These are phyloP conservation scores for Trichosporon ovoides DNA, from an alignment of 1,284 basidiomycete genomes.

Conservation along the genomic window DNA sequence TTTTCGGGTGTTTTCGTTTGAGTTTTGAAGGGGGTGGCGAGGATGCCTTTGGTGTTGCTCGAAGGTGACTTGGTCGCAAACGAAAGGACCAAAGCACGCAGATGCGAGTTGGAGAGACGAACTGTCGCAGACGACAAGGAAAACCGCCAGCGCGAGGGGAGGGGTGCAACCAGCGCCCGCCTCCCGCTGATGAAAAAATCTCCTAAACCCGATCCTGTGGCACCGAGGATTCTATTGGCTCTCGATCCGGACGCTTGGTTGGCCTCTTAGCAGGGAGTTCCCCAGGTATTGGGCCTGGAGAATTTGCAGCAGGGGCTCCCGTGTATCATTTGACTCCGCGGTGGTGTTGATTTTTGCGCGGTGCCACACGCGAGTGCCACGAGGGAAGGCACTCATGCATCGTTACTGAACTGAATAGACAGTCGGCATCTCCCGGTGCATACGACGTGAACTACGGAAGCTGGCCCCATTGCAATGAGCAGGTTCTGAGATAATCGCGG, in stretches of 20 bases:
- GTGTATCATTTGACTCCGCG: conserved; percentile 3
- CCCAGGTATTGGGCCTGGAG: background rate
- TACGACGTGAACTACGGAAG: background rate
- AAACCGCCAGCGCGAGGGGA: conserved; percentile 1
- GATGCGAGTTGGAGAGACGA: conserved; percentile 8
- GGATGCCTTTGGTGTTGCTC: conserved; percentile 4
- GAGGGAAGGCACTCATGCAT: background rate
- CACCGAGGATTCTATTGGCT: conserved; percentile 1
- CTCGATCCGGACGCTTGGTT: background rate
- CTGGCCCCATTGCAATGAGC: too few relatives aligned
- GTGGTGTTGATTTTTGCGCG: background rate
- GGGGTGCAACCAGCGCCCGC: background rate
- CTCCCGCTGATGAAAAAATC: background rate
- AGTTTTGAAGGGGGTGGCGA: conserved; percentile 6
- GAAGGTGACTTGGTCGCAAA: conserved; percentile 9
- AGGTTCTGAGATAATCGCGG: background rate
- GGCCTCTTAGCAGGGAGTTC: background rate
- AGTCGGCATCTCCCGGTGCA: background rate
- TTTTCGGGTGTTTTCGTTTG: conserved; percentile 21
- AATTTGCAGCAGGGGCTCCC: background rate
- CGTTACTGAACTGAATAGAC: background rate
- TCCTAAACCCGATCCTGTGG: conserved; percentile 6
- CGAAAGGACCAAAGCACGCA: conserved; percentile 11
- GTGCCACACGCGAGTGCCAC: conserved; percentile 2
- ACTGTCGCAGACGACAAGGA: conserved; percentile 5